A percentile compares a stretch with the other conserved stretches of the same genome.
Evolutionary conservation across 495 filamentous ascomycete genomes (phyloP).

Genomic region (Aspergillus avenaceus): DNA sequence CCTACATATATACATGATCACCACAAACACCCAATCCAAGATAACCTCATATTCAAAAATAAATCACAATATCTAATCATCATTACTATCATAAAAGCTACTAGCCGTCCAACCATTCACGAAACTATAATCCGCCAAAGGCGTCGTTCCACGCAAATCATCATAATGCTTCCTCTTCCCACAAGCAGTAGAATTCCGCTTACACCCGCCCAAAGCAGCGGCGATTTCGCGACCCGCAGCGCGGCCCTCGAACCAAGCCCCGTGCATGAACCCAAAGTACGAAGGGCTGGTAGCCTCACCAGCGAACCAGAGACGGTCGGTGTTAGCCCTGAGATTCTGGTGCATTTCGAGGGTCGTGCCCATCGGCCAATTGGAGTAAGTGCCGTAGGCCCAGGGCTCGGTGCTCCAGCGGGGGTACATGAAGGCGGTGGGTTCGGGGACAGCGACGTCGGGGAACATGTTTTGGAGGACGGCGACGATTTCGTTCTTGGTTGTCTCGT

Average conservation of each 20-base stretch:
- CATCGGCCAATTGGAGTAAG: slow-evolving; percentile 71
- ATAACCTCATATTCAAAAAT: too few species aligned
- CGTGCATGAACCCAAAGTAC: slow-evolving; percentile 72
- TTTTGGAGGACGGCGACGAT: slow-evolving; percentile 56
- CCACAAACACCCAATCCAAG: too few species aligned
- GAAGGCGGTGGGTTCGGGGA: slow-evolving; percentile 67
- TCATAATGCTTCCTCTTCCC: slow-evolving; percentile 1
- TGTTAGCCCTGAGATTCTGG: slow-evolving; percentile 68
- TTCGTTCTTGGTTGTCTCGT: slow-evolving; percentile 56
- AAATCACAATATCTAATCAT: slow-evolving; percentile 3
- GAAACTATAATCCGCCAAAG: slow-evolving; percentile 9
- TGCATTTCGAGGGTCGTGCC: slow-evolving; percentile 64
- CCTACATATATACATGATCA: too few species aligned
- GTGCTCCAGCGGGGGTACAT: slow-evolving; percentile 67
- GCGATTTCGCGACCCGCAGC: slow-evolving; percentile 51
- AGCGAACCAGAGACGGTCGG: slow-evolving; percentile 63
- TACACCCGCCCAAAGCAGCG: slow-evolving; percentile 15
- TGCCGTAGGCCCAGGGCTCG: slow-evolving; percentile 63
- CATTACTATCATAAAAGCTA: slow-evolving; percentile 13
- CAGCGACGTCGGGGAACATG: slow-evolving; percentile 59
- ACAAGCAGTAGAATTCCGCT: neutral
- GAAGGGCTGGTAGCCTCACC: slow-evolving; percentile 66
- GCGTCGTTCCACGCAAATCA: slow-evolving; percentile 26
- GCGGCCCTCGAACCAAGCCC: slow-evolving; percentile 59
- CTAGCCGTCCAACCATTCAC: slow-evolving; percentile 32